phyloP scores from a whole-genome alignment of 164 flowering plant genomes.

The Liquidambar formosana region DNA sequence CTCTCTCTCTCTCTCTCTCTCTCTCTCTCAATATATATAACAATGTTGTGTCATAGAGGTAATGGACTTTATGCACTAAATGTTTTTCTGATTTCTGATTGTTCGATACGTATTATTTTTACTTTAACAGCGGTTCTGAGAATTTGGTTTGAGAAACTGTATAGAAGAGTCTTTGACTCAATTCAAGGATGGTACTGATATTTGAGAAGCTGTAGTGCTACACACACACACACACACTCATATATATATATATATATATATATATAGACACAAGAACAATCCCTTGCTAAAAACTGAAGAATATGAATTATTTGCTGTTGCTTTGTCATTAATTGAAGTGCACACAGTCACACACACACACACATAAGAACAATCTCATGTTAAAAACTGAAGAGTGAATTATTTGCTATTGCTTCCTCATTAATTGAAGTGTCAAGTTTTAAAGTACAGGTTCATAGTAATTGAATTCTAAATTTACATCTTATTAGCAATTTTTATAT shows the following conservation, averaged over 20 bases:
- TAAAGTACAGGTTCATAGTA: background rate
- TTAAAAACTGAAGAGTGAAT: no score
- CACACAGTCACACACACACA: no score
- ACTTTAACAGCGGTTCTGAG: background rate
- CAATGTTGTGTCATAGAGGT: background rate
- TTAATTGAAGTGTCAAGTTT: background rate
- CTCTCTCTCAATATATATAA: no score
- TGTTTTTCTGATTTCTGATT: background rate
- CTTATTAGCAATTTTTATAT: background rate
- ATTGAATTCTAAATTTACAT: background rate
- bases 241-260: no score
- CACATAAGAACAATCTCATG: no score
- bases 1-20: background rate
- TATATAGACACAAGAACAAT: no score
- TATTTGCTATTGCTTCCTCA: no score
- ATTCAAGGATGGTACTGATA: background rate
- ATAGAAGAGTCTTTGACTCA: background rate
- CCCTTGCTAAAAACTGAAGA: no score
- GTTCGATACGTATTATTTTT: background rate
- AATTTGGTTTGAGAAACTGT: background rate
- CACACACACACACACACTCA: no score
- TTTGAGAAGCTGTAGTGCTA: no score
- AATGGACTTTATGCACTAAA: background rate
- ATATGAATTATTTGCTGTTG: no score
- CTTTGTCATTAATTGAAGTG: background rate